Evolutionary conservation across 805 yeast species (phyloP), one percentile per base, ranked within the genome.

Genomic region (Kodamaea neixiangensis): DNA sequence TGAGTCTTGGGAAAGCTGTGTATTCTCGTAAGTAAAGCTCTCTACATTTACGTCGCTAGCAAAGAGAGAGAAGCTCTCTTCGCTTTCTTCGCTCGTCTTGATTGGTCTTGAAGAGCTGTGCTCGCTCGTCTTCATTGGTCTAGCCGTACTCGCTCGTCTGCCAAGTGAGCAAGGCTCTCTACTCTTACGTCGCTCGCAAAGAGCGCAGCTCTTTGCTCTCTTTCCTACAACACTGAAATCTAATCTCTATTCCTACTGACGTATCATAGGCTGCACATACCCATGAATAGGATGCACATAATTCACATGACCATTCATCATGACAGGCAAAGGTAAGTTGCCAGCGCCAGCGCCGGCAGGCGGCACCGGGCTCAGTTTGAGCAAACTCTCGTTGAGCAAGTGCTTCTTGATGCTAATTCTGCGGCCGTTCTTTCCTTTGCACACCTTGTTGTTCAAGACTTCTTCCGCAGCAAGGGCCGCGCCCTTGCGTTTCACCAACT

Each of bases 351-450:
- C 45, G 49, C 49, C 44, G 33, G 49, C 44, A 21, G 40, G 31
- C 37, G 47, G 38, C 18, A 46, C 41, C 17, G 47, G 41, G n/a
- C 33, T 38, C 45, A 34, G 45, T 35, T 47, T 47, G 45, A 55
- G 31, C 40, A 47, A 46, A 20, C 55, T 52, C 48, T 55, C 56
- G 43, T 52, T 53, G 38, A 55, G 49, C 38, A 56, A 42, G 44
- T 62, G 64, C 52, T 69, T 67, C 56, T 69, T 69, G 40, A 72
- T 63, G 20, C 67, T 61, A 19, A 73, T 69, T 47, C 78, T 60
- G 44, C 77, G 55, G 6, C 78, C 78, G 54, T 73, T 73, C 57
- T 72, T 73, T 13, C 77, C 77, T 56, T 73, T 73, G 54, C 69
- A 67, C 11, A 73, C 78, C 60, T 69, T 72, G 51, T 69, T 69